Evolutionary conservation across 441 rosid genomes (phyloP).

Genomic region (Mallotus japonicus): DNA sequence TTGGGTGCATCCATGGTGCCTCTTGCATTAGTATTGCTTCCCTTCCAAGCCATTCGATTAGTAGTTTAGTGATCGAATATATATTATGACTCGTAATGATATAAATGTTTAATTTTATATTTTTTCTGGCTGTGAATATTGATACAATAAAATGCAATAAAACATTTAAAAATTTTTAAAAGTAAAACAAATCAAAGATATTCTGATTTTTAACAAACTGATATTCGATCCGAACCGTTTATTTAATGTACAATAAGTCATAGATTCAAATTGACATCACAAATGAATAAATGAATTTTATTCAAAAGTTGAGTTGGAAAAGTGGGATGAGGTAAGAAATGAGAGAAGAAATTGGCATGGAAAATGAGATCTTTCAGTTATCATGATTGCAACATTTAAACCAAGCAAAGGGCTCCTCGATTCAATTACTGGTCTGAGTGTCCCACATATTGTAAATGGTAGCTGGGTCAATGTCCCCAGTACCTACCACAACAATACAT

Average conservation of each 20-base stretch:
- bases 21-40: background rate
- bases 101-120: too few relatives aligned
- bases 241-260: too few relatives aligned
- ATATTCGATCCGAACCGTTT: too few relatives aligned
- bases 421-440: background rate
- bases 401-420: background rate
- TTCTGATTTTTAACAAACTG: too few relatives aligned
- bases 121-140: too few relatives aligned
- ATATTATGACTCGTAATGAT: too few relatives aligned
- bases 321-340: background rate
- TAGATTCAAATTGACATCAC: too few relatives aligned
- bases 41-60: background rate
- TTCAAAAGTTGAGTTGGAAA: background rate
- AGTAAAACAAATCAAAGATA: too few relatives aligned
- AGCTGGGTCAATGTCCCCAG: background rate
- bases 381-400: conserved; percentile 15
- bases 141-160: too few relatives aligned
- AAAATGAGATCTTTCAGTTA: background rate
- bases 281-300: too few relatives aligned
- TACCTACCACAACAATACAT: background rate
- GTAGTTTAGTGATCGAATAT: background rate
- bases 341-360: too few relatives aligned
- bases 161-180: too few relatives aligned
- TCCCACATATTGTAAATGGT: background rate
- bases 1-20: background rate